Conservation (phyloP, 2,329 filamentous ascomycete species). For the Neonectria punicea region DNA sequence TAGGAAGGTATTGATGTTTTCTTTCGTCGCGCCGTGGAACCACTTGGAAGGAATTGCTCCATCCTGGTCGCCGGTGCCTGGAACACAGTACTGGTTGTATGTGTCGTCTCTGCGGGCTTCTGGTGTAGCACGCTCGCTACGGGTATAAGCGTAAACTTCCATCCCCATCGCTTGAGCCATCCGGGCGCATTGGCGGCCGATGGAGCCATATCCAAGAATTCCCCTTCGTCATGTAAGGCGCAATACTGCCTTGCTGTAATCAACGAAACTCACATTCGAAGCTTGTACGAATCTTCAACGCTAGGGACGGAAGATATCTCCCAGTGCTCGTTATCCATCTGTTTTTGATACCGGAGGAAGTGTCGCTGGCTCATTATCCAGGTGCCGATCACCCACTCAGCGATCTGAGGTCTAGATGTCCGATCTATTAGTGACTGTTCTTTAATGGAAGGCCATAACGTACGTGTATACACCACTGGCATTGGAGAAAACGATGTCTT, state of each 20-base stretch:
- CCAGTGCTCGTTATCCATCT: constrained; percentile 37
- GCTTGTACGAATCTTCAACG: constrained; percentile 17
- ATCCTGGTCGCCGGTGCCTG: constrained; percentile 63
- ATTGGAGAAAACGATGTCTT: not conserved
- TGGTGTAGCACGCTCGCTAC: constrained; percentile 66
- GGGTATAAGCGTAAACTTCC: constrained; percentile 74
- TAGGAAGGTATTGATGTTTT: constrained; percentile 54
- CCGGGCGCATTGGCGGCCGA: constrained; percentile 54
- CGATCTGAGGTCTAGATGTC: constrained; percentile 44
- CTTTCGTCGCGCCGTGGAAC: constrained; percentile 50
- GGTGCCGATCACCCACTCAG: constrained; percentile 52
- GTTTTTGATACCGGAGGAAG: constrained; percentile 44
- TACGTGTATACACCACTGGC: not conserved
- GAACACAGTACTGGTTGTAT: constrained; percentile 71
- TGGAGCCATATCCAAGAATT: constrained; percentile 56
- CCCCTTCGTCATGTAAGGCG: constrained; percentile 35
- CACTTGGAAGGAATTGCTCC: constrained; percentile 54
- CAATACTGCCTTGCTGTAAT: constrained; percentile 42
- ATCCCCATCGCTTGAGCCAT: constrained; percentile 70
- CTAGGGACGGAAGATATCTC: not conserved
- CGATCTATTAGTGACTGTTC: not conserved
- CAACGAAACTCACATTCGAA: constrained; percentile 46
- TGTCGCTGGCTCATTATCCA: constrained; percentile 1
- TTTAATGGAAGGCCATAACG: not conserved
- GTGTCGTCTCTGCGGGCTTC: constrained; percentile 64